These are phyloP conservation scores for Suhomyces ambrosiae DNA, from an alignment of 1,139 yeast genomes.

Conservation along the genomic window DNA sequence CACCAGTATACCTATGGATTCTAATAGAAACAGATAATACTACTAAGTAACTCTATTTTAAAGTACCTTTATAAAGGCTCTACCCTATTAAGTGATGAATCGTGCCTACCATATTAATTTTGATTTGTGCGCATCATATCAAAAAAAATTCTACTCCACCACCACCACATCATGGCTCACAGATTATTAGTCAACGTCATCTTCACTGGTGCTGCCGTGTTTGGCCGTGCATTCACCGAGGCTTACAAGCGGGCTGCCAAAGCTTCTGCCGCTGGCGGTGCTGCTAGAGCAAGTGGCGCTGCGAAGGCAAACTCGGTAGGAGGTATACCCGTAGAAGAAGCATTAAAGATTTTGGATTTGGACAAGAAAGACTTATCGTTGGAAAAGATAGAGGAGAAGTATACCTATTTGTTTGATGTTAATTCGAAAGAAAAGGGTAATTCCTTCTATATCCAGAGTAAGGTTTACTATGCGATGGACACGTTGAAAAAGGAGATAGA, in stretches of 20 bases:
- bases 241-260: slow-evolving; percentile 97
- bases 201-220: slow-evolving; percentile 92
- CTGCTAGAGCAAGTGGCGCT: slow-evolving; percentile 53
- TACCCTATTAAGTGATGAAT: too few species aligned
- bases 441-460: slow-evolving; percentile 87
- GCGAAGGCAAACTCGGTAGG: slow-evolving; percentile 54
- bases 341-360: slow-evolving; percentile 85
- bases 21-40: too few species aligned
- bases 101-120: too few species aligned
- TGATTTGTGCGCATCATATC: too few species aligned
- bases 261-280: slow-evolving; percentile 71
- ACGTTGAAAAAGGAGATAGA: slow-evolving; percentile 49
- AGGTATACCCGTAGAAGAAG: slow-evolving; percentile 85
- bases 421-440: slow-evolving; percentile 94
- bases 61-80: too few species aligned
- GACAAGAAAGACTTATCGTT: slow-evolving; percentile 57
- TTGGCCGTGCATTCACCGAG: slow-evolving; percentile 94
- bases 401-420: slow-evolving; percentile 80
- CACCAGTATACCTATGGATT: too few species aligned
- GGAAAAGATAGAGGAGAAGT: slow-evolving; percentile 72
- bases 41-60: too few species aligned
- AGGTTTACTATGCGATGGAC: slow-evolving; percentile 73
- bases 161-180: slow-evolving; percentile 64
- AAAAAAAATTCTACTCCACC: slow-evolving; percentile 7
- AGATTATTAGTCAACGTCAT: slow-evolving; percentile 86